These are phyloP conservation scores for Cystobasidium onofrii DNA, from an alignment of 768 basidiomycete species.

Conservation along the genomic window DNA sequence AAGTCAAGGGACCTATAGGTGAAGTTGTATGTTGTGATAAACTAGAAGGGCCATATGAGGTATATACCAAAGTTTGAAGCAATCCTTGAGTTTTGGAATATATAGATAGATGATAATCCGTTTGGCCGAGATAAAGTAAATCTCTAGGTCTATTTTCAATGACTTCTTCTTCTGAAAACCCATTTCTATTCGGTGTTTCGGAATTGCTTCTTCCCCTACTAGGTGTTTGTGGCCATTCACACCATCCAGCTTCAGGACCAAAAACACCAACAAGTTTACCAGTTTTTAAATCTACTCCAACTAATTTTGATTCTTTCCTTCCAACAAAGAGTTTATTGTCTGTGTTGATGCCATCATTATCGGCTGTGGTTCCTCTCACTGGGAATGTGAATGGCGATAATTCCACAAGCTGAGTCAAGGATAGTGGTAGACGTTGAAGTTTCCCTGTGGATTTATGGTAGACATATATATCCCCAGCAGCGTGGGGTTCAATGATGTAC, in stretches of 20 bases:
- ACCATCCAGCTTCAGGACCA: conserved; percentile 40
- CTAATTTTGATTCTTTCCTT: conserved; percentile 70
- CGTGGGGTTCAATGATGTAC: conserved; percentile 91
- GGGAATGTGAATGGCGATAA: conserved; percentile 75
- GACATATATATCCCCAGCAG: conserved; percentile 76
- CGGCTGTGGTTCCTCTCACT: conserved; percentile 35
- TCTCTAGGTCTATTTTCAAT: conserved; percentile 40
- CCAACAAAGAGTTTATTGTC: conserved; percentile 74
- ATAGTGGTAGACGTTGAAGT: conserved; percentile 78
- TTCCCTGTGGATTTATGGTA: conserved; percentile 50
- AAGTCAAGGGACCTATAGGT: background rate
- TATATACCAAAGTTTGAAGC: conserved; percentile 77
- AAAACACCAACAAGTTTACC: conserved; percentile 56
- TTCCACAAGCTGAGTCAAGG: conserved; percentile 87
- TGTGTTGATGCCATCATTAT: conserved; percentile 46
- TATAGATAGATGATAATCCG: conserved; percentile 83
- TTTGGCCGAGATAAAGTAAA: conserved; percentile 59
- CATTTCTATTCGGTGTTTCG: background rate
- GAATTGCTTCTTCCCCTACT: background rate
- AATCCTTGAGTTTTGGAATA: conserved; percentile 53
- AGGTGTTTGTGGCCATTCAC: conserved; percentile 37
- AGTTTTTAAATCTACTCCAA: conserved; percentile 55
- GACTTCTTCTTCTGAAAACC: conserved; percentile 22
- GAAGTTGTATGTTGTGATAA: conserved; percentile 16
- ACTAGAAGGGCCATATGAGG: conserved; percentile 67